Evolutionary conservation across 116 monocot species (phyloP).

Genomic region (Trichopus zeylanicus): DNA sequence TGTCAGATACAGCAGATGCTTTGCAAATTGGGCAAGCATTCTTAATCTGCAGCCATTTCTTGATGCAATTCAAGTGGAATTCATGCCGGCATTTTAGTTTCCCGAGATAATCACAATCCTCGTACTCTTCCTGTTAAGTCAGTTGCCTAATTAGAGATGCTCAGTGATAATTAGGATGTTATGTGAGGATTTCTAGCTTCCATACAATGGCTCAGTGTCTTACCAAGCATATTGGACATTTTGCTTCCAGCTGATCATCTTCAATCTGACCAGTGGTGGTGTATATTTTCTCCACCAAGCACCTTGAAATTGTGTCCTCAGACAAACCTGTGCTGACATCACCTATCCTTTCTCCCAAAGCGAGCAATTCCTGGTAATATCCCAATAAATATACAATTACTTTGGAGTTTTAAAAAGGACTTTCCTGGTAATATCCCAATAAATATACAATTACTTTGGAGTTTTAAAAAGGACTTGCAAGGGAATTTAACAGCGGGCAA

Average conservation of each 20-base stretch:
- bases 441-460: too few species aligned
- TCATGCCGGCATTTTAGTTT: constrained; percentile 25
- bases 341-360: constrained; percentile 77
- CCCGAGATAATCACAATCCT: constrained; percentile 17
- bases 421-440: too few species aligned
- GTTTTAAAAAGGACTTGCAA: too few species aligned
- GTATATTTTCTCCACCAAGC: constrained; percentile 30
- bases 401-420: too few species aligned
- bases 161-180: too few species aligned
- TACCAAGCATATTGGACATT: constrained; percentile 64
- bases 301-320: constrained; percentile 32
- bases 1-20: constrained; percentile 4
- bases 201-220: too few species aligned
- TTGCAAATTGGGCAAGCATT: constrained; percentile 39
- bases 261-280: constrained; percentile 2
- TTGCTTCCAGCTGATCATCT: constrained; percentile 14
- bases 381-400: too few species aligned
- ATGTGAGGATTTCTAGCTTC: not conserved
- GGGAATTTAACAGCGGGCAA: not conserved
- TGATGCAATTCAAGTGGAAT: constrained; percentile 26
- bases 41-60: constrained; percentile 25
- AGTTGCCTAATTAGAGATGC: not conserved
- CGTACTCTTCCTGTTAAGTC: constrained; percentile 18
- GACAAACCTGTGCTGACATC: constrained; percentile 56
- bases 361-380: constrained; percentile 62